Evolutionary conservation across 1,284 basidiomycete genomes (phyloP).

Genomic region (Malassezia slooffiae): DNA sequence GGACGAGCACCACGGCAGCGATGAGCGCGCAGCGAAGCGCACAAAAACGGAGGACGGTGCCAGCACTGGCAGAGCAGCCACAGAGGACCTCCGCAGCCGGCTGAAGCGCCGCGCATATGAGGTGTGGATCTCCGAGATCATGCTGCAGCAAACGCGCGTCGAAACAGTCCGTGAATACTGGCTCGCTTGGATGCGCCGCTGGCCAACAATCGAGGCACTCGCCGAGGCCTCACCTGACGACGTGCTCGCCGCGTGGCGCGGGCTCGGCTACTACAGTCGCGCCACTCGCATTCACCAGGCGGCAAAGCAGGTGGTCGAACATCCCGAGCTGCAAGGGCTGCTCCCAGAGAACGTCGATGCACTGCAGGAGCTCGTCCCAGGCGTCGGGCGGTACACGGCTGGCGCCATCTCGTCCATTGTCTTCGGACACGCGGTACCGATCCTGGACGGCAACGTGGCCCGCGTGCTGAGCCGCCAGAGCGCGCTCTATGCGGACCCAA

Average conservation of each 20-base stretch:
- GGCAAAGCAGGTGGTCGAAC: slow-evolving; percentile 29
- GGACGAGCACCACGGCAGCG: neutral
- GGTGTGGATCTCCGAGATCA: slow-evolving; percentile 79
- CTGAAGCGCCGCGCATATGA: slow-evolving; percentile 45
- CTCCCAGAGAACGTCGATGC: slow-evolving; percentile 69
- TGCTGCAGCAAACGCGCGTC: slow-evolving; percentile 85
- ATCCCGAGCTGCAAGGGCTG: slow-evolving; percentile 53
- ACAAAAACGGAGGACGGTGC: no score
- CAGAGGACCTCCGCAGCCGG: slow-evolving; percentile 51
- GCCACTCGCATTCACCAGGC: slow-evolving; percentile 40
- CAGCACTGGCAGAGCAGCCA: slow-evolving; percentile 49
- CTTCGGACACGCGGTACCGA: slow-evolving; percentile 34
- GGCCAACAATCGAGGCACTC: slow-evolving; percentile 53
- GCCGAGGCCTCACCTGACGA: slow-evolving; percentile 55
- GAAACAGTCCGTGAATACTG: slow-evolving; percentile 38
- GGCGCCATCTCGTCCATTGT: slow-evolving; percentile 46
- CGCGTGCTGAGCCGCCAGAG: slow-evolving; percentile 37
- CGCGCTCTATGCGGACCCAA: slow-evolving; percentile 31
- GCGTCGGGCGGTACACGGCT: slow-evolving; percentile 77
- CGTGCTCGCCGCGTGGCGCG: slow-evolving; percentile 39
- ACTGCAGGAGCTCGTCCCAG: slow-evolving; percentile 73
- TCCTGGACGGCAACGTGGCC: slow-evolving; percentile 40
- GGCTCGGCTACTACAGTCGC: slow-evolving; percentile 42
- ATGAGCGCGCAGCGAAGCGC: no score
- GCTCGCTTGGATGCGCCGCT: slow-evolving; percentile 36